phyloP scores from a whole-genome alignment of 2,329 filamentous ascomycete genomes.

The Meredithiella fracta region DNA sequence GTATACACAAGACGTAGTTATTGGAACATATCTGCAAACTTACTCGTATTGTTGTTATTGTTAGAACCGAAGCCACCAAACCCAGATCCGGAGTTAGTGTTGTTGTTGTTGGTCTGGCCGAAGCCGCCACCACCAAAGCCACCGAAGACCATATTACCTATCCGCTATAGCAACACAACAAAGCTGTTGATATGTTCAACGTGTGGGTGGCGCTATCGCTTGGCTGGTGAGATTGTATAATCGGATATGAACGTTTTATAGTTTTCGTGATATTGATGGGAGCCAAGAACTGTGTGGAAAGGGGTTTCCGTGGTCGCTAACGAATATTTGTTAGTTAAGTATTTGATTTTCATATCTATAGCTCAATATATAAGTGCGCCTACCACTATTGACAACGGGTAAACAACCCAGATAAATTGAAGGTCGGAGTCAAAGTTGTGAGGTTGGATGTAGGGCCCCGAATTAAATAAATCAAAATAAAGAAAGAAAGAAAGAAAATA shows the following conservation, averaged over 20 bases:
- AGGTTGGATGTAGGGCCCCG: neutral
- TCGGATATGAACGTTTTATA: too few species aligned
- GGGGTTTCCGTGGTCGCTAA: too few species aligned
- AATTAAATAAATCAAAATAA: neutral
- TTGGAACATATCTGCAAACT: slow-evolving; percentile 25
- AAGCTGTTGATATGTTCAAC: neutral
- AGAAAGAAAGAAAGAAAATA: neutral
- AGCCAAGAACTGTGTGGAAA: too few species aligned
- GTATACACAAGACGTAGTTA: too few species aligned
- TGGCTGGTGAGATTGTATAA: too few species aligned
- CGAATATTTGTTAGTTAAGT: too few species aligned
- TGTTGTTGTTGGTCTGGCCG: slow-evolving; percentile 34
- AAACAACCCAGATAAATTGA: neutral
- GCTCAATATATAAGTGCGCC: too few species aligned
- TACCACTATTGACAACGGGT: neutral
- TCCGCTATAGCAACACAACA: neutral
- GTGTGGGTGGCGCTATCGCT: too few species aligned
- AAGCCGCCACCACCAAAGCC: slow-evolving; percentile 33
- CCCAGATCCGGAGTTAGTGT: slow-evolving; percentile 28
- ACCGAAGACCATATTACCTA: slow-evolving; percentile 35
- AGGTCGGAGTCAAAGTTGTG: neutral
- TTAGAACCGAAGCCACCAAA: slow-evolving; percentile 28
- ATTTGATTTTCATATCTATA: too few species aligned
- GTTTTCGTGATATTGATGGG: too few species aligned
- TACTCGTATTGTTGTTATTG: slow-evolving; percentile 21